Evolutionary conservation across 2,329 filamentous ascomycete species (phyloP), one percentile per base, ranked within the genome.

Genomic region (Epicoccum sorghinum): DNA sequence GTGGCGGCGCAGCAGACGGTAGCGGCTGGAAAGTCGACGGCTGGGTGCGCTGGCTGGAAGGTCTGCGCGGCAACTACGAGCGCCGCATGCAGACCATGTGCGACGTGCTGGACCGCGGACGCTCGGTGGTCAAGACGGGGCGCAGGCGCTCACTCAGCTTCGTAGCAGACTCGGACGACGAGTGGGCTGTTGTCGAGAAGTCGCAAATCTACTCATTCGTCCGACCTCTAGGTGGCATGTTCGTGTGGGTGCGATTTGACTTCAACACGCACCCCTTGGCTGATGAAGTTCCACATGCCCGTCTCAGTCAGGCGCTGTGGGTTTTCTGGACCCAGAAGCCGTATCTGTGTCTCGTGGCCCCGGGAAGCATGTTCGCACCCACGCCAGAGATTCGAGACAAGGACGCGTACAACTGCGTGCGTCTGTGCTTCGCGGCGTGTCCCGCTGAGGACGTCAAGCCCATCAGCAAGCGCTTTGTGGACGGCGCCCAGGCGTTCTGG

Each of bases 31-130:
- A 90, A 66, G 85, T 88, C 59, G 86, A 87, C 57, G 93, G 93
- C 60, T 97, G 91, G 91, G 88, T 96, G 12, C 88, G 90, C 61
- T 97, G 93, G 93, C 85, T 97, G 23, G 89, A 88, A 57, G 91
- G 92, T 7, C 82, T 97, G 12, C 86, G 92, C 24, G 90, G 89
- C 52, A 85, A 86, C 65, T 97, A 97, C 76, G 90, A 96, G 78
- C 82, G 87, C 36, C 86, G 93, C 55, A 96, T 96, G 91, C 84
- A 83, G 65, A 77, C 79, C 59, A 96, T 96, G 91, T 89, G 88
- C 75, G 77, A 77, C 7, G 82, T 86, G 47, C 83, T 97, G 12
- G 89, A 95, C 67, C 82, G 84, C 4, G 84, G 88, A 48, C 82
- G 86, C 38, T 84, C 82, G 66, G 75, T 87, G 53, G 79, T 92